Evolutionary conservation across 257 asterid species (phyloP).

Genomic region (Solanum microdontum): DNA sequence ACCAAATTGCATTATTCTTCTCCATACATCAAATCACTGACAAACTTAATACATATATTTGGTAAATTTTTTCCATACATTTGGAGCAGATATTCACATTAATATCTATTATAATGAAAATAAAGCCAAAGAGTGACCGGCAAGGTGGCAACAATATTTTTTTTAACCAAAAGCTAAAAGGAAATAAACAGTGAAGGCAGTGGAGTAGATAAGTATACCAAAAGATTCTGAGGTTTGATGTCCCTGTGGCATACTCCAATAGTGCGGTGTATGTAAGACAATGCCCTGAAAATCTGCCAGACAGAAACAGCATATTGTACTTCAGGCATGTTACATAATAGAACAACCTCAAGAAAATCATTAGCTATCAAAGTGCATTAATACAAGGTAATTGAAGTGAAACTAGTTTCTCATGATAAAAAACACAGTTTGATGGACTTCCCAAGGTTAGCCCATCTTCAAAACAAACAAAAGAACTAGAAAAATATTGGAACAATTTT

Average conservation of each 20-base stretch:
- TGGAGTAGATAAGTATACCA: constrained; percentile 38
- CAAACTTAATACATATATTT: neutral
- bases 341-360: neutral
- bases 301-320: constrained; percentile 5
- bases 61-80: neutral
- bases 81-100: neutral
- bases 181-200: neutral
- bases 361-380: neutral
- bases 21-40: neutral
- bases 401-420: neutral
- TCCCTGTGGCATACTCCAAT: constrained; percentile 96
- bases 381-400: neutral
- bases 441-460: neutral
- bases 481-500: neutral
- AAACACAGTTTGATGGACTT: neutral
- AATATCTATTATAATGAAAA: neutral
- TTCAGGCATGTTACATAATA: neutral
- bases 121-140: neutral
- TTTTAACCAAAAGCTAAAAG: neutral
- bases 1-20: neutral
- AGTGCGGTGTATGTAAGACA: constrained; percentile 77
- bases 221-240: constrained; percentile 93
- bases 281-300: constrained; percentile 85
- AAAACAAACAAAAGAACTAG: neutral
- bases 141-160: neutral